These are phyloP conservation scores for Penicillium sp. DNA, from an alignment of 2,329 filamentous ascomycete species.

Conservation along the genomic window DNA sequence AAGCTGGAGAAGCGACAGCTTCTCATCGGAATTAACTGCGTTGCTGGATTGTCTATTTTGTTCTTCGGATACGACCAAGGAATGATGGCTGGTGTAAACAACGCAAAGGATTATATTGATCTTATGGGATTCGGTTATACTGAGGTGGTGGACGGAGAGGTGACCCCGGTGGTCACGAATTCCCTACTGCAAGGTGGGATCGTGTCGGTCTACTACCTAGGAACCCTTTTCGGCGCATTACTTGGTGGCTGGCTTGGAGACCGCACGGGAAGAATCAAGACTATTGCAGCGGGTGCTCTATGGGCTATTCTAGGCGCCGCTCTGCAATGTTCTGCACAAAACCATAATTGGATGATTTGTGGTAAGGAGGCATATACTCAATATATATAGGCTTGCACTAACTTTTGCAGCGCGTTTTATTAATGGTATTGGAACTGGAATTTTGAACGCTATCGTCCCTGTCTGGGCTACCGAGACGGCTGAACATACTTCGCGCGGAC, in stretches of 20 bases:
- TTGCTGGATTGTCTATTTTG: slow-evolving; percentile 66
- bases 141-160: slow-evolving; percentile 45
- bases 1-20: slow-evolving; percentile 56
- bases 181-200: slow-evolving; percentile 64
- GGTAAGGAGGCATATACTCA: slow-evolving; percentile 40
- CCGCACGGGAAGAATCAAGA: slow-evolving; percentile 60
- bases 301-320: slow-evolving; percentile 63
- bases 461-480: slow-evolving; percentile 71
- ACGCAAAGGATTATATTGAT: slow-evolving; percentile 62
- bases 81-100: slow-evolving; percentile 65
- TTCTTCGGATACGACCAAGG: slow-evolving; percentile 64
- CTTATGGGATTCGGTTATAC: slow-evolving; percentile 66
- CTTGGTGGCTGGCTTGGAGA: slow-evolving; percentile 66
- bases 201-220: slow-evolving; percentile 59
- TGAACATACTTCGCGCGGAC: slow-evolving; percentile 65
- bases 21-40: slow-evolving; percentile 61
- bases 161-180: slow-evolving; percentile 57
- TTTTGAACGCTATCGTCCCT: slow-evolving; percentile 68
- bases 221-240: slow-evolving; percentile 63
- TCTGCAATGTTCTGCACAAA: slow-evolving; percentile 66
- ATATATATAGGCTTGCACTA: neutral
- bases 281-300: slow-evolving; percentile 59
- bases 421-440: slow-evolving; percentile 67
- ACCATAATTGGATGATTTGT: slow-evolving; percentile 69
- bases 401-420: slow-evolving; percentile 52